Conservation (phyloP, 805 yeast species). For the Saccharomycopsis amapae region DNA sequence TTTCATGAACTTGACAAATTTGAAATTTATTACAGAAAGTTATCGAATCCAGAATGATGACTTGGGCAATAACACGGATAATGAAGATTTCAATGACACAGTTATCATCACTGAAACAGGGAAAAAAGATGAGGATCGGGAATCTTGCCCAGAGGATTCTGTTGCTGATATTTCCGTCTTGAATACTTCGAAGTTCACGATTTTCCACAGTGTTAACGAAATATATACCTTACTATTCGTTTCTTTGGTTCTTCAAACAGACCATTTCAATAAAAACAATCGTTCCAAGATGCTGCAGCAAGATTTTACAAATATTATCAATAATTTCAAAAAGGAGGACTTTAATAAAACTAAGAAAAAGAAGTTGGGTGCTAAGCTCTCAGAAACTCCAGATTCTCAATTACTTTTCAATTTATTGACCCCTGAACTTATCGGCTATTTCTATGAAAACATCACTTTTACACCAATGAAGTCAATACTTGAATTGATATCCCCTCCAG, state of each 20-base stretch:
- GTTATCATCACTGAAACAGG: neutral
- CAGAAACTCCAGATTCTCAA: slow-evolving; percentile 8
- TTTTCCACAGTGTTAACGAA: slow-evolving; percentile 34
- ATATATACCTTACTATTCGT: slow-evolving; percentile 60
- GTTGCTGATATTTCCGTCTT: slow-evolving; percentile 24
- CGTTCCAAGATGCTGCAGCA: slow-evolving; percentile 57
- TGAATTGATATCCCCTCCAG: slow-evolving; percentile 25
- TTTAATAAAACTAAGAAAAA: slow-evolving; percentile 21
- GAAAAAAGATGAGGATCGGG: neutral
- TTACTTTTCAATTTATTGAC: slow-evolving; percentile 28
- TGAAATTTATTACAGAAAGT: slow-evolving; percentile 3
- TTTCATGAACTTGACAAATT: slow-evolving; percentile 21
- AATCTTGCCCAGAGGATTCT: neutral
- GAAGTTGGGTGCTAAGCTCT: slow-evolving; percentile 3
- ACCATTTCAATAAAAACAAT: slow-evolving; percentile 60
- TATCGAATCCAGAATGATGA: neutral
- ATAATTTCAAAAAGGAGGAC: slow-evolving; percentile 26
- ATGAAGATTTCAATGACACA: neutral
- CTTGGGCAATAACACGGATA: neutral
- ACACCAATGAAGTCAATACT: slow-evolving; percentile 46
- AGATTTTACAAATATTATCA: slow-evolving; percentile 49
- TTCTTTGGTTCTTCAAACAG: slow-evolving; percentile 67
- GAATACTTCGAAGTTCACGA: slow-evolving; percentile 24
- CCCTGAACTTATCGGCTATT: slow-evolving; percentile 44
- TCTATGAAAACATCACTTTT: slow-evolving; percentile 59